Evolutionary conservation across 352 stramenopile species (phyloP).

Genomic region (Elongisporangium anandrum): DNA sequence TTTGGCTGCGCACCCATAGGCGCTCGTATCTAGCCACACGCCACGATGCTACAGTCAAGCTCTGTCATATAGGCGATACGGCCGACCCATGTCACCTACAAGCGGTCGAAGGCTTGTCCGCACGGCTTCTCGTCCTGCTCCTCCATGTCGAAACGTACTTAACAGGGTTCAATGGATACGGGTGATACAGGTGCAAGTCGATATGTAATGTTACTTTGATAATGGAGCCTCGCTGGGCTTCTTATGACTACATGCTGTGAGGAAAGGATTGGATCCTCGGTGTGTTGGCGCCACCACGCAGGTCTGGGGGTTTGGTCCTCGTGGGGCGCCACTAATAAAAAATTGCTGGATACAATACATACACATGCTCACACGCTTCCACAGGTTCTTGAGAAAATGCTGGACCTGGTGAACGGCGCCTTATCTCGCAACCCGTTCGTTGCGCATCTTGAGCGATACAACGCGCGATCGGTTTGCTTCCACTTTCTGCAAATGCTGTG

Average conservation of each 20-base stretch:
- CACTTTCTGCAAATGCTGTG: background rate
- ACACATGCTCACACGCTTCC: background rate
- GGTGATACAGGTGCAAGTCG: background rate
- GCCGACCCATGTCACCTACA: conserved; percentile 6
- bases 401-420: no score
- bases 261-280: background rate
- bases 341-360: background rate
- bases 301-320: background rate
- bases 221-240: background rate
- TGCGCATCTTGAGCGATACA: background rate
- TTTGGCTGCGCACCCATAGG: conserved; percentile 18
- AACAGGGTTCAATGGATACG: background rate
- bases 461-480: background rate
- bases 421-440: background rate
- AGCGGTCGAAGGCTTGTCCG: conserved; percentile 23
- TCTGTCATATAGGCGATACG: no score
- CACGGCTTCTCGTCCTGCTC: background rate
- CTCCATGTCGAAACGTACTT: background rate
- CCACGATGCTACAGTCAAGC: background rate
- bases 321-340: background rate
- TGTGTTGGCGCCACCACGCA: background rate
- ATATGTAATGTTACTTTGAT: no score
- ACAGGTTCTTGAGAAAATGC: no score
- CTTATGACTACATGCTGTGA: background rate
- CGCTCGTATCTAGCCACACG: conserved; percentile 23